Evolutionary conservation across 768 basidiomycete genomes (phyloP).

Genomic region (Amanita polypyramis): DNA sequence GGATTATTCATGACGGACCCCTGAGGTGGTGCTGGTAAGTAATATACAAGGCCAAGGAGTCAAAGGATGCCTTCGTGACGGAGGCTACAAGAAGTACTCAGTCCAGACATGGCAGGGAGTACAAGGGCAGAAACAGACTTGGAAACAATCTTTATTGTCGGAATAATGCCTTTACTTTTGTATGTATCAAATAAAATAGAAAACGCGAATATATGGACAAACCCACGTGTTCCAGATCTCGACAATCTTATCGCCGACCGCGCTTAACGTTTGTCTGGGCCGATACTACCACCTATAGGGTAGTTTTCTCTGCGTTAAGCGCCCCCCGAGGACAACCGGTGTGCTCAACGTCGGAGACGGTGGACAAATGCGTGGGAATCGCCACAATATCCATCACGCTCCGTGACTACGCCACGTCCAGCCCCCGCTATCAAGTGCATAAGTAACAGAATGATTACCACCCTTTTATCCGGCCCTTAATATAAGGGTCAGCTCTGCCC

Average conservation of each 20-base stretch:
- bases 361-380: slow-evolving; percentile 20
- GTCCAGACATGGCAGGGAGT: slow-evolving; percentile 7
- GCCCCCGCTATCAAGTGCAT: no score
- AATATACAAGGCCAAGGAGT: not conserved
- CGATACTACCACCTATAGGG: slow-evolving; percentile 1
- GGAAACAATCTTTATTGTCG: slow-evolving; percentile 17
- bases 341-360: slow-evolving; percentile 20
- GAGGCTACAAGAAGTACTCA: slow-evolving; percentile 4
- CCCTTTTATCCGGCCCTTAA: no score
- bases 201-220: slow-evolving; percentile 14
- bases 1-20: slow-evolving; percentile 47
- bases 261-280: not conserved
- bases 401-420: not conserved
- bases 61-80: not conserved
- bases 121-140: slow-evolving; percentile 9
- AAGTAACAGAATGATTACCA: no score
- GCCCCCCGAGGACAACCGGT: slow-evolving; percentile 8
- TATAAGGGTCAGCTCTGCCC: no score
- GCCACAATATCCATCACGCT: slow-evolving; percentile 3
- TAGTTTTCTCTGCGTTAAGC: not conserved
- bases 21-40: slow-evolving; percentile 3
- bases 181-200: slow-evolving; percentile 22
- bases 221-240: slow-evolving; percentile 3
- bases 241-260: slow-evolving; percentile 8
- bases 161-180: slow-evolving; percentile 23